phyloP scores from a whole-genome alignment of 1,284 basidiomycete species.

The Farysia itapuensis region DNA sequence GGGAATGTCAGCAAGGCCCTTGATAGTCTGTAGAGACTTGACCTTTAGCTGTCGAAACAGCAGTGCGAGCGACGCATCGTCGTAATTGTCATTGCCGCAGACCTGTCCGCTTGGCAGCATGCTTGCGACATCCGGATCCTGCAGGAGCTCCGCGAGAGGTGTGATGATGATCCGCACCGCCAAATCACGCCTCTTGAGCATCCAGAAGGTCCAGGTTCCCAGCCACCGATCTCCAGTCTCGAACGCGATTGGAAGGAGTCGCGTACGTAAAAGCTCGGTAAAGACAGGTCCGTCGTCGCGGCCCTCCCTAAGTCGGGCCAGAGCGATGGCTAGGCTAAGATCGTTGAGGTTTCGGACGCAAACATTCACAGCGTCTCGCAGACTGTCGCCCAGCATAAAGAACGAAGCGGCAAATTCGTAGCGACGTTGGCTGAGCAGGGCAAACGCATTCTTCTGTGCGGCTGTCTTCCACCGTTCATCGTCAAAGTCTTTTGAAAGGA shows the following conservation, averaged over 20 bases:
- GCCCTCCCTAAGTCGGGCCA: conserved; percentile 80
- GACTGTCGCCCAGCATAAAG: conserved; percentile 84
- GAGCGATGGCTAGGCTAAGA: conserved; percentile 82
- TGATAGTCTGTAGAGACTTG: conserved; percentile 85
- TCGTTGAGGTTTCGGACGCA: conserved; percentile 85
- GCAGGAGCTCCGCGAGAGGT: conserved; percentile 23
- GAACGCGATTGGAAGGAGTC: conserved; percentile 81
- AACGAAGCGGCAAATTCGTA: conserved; percentile 81
- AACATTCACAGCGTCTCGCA: conserved; percentile 89
- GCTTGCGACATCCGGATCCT: conserved; percentile 10
- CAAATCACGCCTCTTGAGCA: conserved; percentile 78
- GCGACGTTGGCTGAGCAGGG: conserved; percentile 69
- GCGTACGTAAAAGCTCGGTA: conserved; percentile 70
- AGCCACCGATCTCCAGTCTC: conserved; percentile 85
- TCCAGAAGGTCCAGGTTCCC: conserved; percentile 96
- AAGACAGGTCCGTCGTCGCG: conserved; percentile 76
- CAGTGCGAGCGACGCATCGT: conserved; percentile 84
- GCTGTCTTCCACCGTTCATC: conserved; percentile 85
- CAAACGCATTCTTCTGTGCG: conserved; percentile 94
- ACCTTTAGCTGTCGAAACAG: conserved; percentile 85
- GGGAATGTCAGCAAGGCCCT: conserved; percentile 85
- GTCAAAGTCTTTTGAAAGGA: conserved; percentile 86
- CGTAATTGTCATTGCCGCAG: conserved; percentile 80
- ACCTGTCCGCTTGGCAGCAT: conserved; percentile 48
- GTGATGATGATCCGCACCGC: conserved; percentile 76